These are phyloP conservation scores for Exidia glandulosa DNA, from an alignment of 768 basidiomycete species.

Conservation along the genomic window DNA sequence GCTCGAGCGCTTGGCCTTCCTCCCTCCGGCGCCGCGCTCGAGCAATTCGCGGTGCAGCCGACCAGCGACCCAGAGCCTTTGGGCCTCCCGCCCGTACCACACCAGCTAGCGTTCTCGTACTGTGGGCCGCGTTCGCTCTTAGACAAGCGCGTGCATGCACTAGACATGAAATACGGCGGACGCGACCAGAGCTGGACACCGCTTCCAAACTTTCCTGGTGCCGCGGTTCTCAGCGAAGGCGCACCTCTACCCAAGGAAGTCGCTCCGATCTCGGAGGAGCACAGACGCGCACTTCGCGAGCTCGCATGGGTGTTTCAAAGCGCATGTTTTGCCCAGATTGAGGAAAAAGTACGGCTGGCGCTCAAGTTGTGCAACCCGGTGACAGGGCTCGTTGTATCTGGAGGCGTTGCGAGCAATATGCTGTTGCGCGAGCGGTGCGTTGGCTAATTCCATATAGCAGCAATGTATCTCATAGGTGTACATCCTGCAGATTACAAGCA, in stretches of 20 bases:
- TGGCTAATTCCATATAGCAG: neutral
- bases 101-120: slow-evolving; percentile 64
- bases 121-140: slow-evolving; percentile 63
- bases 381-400: slow-evolving; percentile 66
- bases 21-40: slow-evolving; percentile 75
- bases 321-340: slow-evolving; percentile 60
- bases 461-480: slow-evolving; percentile 1
- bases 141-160: slow-evolving; percentile 40
- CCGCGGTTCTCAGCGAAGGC: neutral
- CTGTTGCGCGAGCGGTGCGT: slow-evolving; percentile 55
- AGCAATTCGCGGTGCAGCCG: slow-evolving; percentile 37
- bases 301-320: slow-evolving; percentile 66
- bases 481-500: slow-evolving; percentile 22
- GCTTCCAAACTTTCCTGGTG: neutral
- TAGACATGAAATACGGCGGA: slow-evolving; percentile 12
- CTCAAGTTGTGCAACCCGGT: slow-evolving; percentile 35
- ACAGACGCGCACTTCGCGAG: slow-evolving; percentile 16
- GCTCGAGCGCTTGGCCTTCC: slow-evolving; percentile 57
- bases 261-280: slow-evolving; percentile 5
- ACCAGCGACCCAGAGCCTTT: neutral
- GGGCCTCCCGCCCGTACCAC: slow-evolving; percentile 36
- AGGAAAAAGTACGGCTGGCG: slow-evolving; percentile 56
- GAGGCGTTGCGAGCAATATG: slow-evolving; percentile 85
- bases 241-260: neutral
- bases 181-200: neutral